Evolutionary conservation across 2,329 filamentous ascomycete genomes (phyloP).

Genomic region (Colletotrichum costaricense): DNA sequence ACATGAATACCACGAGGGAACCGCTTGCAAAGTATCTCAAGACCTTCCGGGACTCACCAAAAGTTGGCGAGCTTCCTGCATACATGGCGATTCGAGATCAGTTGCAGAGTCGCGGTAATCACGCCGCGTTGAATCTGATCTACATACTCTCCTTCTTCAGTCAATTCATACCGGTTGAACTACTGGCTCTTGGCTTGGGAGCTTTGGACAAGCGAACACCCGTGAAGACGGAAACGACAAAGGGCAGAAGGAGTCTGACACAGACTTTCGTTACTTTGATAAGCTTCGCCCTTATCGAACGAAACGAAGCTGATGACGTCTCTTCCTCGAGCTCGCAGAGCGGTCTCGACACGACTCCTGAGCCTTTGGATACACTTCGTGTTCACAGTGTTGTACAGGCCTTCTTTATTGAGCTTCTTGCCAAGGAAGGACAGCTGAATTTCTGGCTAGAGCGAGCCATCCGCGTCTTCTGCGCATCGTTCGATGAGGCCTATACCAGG

Average conservation of each 20-base stretch:
- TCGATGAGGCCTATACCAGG: slow-evolving; percentile 56
- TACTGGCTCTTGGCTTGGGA: slow-evolving; percentile 67
- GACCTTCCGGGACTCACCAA: slow-evolving; percentile 66
- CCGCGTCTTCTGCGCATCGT: slow-evolving; percentile 60
- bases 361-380: slow-evolving; percentile 61
- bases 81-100: slow-evolving; percentile 62
- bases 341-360: slow-evolving; percentile 41
- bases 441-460: slow-evolving; percentile 63
- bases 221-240: slow-evolving; percentile 51
- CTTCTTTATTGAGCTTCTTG: slow-evolving; percentile 61
- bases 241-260: slow-evolving; percentile 52
- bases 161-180: slow-evolving; percentile 73
- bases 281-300: slow-evolving; percentile 62
- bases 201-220: slow-evolving; percentile 58
- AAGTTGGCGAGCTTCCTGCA: slow-evolving; percentile 60
- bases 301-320: slow-evolving; percentile 57
- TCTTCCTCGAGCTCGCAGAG: slow-evolving; percentile 54
- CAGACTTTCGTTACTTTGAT: slow-evolving; percentile 63
- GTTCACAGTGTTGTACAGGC: slow-evolving; percentile 64
- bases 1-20: slow-evolving; percentile 70
- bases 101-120: slow-evolving; percentile 56
- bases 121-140: slow-evolving; percentile 72
- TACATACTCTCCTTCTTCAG: slow-evolving; percentile 74
- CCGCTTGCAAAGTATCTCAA: slow-evolving; percentile 71
- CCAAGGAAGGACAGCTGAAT: slow-evolving; percentile 51